These are phyloP conservation scores for Fusarium sp. DNA, from an alignment of 2,329 filamentous ascomycete species.

Conservation along the genomic window DNA sequence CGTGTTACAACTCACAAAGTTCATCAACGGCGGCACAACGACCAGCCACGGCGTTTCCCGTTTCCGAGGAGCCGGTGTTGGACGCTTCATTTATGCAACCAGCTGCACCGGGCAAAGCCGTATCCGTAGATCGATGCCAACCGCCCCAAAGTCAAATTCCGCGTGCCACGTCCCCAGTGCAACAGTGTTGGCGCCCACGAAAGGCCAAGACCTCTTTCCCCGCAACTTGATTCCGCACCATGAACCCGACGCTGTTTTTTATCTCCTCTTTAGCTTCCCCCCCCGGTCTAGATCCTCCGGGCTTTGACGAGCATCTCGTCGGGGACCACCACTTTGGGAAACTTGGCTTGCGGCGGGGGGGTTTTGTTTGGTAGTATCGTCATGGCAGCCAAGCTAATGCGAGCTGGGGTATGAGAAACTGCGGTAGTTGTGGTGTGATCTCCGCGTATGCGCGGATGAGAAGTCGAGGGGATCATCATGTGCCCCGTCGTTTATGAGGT, in stretches of 20 bases:
- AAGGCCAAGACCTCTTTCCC: neutral
- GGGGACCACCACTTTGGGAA: neutral
- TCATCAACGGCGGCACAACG: neutral
- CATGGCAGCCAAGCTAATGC: neutral
- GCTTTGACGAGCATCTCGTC: neutral
- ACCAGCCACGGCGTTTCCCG: constrained; percentile 4
- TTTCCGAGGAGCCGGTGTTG: neutral
- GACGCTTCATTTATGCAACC: neutral
- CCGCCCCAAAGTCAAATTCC: constrained; percentile 1
- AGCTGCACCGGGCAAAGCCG: neutral
- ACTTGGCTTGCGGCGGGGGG: neutral
- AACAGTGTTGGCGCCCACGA: too few species aligned
- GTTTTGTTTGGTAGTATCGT: neutral
- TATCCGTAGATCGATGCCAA: neutral
- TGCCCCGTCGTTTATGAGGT: neutral
- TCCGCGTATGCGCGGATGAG: neutral
- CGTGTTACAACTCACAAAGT: too few species aligned
- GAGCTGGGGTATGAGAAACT: too few species aligned
- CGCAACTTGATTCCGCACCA: constrained; percentile 3
- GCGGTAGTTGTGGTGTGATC: neutral
- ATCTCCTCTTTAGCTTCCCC: neutral
- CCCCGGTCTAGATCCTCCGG: constrained; percentile 5
- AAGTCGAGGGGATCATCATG: constrained; percentile 6
- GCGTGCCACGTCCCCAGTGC: neutral
- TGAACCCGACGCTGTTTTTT: neutral